phyloP scores from a whole-genome alignment of 176 grass and related monocot species.

The Canna indica region DNA sequence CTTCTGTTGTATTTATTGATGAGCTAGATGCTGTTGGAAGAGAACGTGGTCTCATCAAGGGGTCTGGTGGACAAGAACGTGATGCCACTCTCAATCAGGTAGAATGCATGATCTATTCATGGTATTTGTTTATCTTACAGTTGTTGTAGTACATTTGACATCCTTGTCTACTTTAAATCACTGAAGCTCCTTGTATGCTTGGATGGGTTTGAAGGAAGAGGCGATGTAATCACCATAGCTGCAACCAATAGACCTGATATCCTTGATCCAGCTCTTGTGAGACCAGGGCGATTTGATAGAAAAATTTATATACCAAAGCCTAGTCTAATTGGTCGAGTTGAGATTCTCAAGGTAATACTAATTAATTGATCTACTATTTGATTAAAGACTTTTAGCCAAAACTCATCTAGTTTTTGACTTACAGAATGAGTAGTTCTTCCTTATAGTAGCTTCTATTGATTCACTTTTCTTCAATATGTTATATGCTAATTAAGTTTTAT shows the following conservation, averaged over 20 bases:
- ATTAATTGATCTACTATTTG: not conserved
- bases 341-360: constrained; percentile 32
- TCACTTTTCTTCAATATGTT: not conserved
- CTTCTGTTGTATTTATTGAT: constrained; percentile 35
- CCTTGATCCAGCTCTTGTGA: constrained; percentile 32
- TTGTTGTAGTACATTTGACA: constrained; percentile 5
- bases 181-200: constrained; percentile 29
- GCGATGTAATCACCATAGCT: constrained; percentile 29
- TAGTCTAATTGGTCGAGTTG: constrained; percentile 30
- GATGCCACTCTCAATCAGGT: constrained; percentile 39
- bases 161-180: not conserved
- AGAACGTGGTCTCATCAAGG: constrained; percentile 31
- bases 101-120: not conserved
- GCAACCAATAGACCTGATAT: constrained; percentile 31
- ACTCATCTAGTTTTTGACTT: not conserved
- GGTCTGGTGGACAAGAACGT: constrained; percentile 32
- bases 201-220: constrained; percentile 33
- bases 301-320: constrained; percentile 36
- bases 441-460: not conserved
- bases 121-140: not conserved
- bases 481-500: not conserved
- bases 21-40: constrained; percentile 37
- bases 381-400: not conserved
- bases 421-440: not conserved
- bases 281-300: constrained; percentile 31